Base-by-base conservation (phyloP, 495 filamentous ascomycete species). In the Xylaria venustula region DNA sequence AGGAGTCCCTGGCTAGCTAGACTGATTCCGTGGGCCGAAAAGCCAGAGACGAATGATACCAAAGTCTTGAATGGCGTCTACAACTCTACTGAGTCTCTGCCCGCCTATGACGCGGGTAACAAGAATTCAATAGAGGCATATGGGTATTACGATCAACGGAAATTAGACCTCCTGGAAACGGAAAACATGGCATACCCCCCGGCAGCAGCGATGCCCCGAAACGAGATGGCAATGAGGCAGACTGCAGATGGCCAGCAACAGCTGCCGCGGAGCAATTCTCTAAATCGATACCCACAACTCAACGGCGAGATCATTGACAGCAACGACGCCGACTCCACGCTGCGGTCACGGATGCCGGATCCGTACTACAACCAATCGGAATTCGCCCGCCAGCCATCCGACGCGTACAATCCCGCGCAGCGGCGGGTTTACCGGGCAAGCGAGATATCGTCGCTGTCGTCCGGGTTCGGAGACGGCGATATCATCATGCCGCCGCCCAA, bases 391-490 rank as follows among this genome's bases (percentile, higher is more conserved):
- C 68, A 73, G 41, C 69, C 69, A 7, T 67, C 73, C 0, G 64
- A 71, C n/a, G 67, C 66, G 2, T 75, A 75, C 54, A 64, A 74
- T 23, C 66, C 71, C 15, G 44, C 63, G 15, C 69, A 71, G 28
- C 67, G 71, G 45, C 68, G 70, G 48, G 64, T 67, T 0, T 65
- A 72, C 65, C 67, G 72, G 15, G 56, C 72, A 19, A 81, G 75
- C 53, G 71, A 72, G 30, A 41, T 82, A 34, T 83, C 81, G 3
- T 84, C 81, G 11, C 69, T 83, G 3, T 83, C 81, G 0, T 84
- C 81, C 0, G 80, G 81, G 12, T 83, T 83, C 58, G 81, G 81
- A 11, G 81, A 84, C 60, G 79, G 75, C 36, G 73, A 80, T 20
- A 76, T 83, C 8, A 71, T 82, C 51, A 49, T 81, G 46, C 66